These are phyloP conservation scores for Russula brevipes DNA, from an alignment of 768 basidiomycete species.

Conservation along the genomic window DNA sequence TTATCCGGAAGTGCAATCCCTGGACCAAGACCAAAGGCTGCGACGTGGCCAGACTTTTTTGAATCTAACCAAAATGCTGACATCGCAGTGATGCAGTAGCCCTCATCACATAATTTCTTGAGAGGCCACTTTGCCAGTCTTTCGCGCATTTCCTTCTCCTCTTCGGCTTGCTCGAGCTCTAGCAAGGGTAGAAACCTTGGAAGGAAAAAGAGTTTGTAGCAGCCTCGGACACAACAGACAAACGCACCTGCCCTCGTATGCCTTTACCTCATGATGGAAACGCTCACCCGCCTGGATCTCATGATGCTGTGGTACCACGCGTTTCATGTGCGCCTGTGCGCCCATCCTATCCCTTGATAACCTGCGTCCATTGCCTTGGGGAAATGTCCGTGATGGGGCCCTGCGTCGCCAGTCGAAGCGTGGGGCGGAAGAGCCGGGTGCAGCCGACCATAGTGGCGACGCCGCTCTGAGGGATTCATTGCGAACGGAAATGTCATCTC, in stretches of 20 bases:
- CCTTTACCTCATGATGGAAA: constrained; percentile 46
- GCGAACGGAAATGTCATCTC: background rate
- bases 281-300: constrained; percentile 37
- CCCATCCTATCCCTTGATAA: constrained; percentile 14
- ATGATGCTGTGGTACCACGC: constrained; percentile 36
- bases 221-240: background rate
- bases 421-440: background rate
- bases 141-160: constrained; percentile 52
- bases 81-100: constrained; percentile 64
- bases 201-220: background rate
- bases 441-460: constrained; percentile 1
- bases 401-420: constrained; percentile 63
- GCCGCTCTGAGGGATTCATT: constrained; percentile 13
- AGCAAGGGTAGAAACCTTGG: constrained; percentile 45
- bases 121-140: constrained; percentile 66
- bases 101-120: constrained; percentile 55
- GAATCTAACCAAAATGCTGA: constrained; percentile 64
- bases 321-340: constrained; percentile 33
- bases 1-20: constrained; percentile 59
- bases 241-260: constrained; percentile 51
- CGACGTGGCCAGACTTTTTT: constrained; percentile 58
- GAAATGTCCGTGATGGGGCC: constrained; percentile 41
- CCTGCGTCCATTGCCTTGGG: constrained; percentile 15
- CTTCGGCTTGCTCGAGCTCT: constrained; percentile 58
- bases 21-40: constrained; percentile 59